These are phyloP conservation scores for Clonostachys solani DNA, from an alignment of 2,329 filamentous ascomycete species.

Conservation along the genomic window DNA sequence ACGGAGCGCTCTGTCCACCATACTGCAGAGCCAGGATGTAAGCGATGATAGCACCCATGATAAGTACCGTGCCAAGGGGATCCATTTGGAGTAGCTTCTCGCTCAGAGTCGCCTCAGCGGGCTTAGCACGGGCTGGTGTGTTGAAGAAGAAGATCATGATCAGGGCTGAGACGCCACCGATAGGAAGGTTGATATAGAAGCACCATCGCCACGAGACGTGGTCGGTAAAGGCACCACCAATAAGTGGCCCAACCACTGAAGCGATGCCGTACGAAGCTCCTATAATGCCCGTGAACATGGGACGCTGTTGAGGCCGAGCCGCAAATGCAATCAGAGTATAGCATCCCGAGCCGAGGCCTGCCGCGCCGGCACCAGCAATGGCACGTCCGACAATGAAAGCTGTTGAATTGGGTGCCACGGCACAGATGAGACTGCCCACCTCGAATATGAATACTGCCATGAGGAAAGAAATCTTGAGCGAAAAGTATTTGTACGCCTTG, in stretches of 20 bases:
- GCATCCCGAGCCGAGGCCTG: background rate
- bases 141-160: conserved; percentile 42
- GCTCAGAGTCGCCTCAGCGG: conserved; percentile 25
- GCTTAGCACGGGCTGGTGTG: conserved; percentile 26
- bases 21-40: conserved; percentile 52
- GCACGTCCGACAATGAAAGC: conserved; percentile 6
- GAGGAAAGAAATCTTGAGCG: conserved; percentile 3
- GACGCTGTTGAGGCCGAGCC: background rate
- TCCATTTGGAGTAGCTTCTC: conserved; percentile 41
- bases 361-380: conserved; percentile 1
- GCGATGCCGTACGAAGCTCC: conserved; percentile 14
- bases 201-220: conserved; percentile 15
- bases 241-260: conserved; percentile 13
- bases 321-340: background rate
- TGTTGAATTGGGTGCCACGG: conserved; percentile 3
- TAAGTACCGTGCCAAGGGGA: conserved; percentile 37
- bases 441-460: conserved; percentile 4
- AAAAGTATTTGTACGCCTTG: conserved; percentile 4
- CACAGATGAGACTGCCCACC: conserved; percentile 6
- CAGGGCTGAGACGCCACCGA: conserved; percentile 40
- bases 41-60: conserved; percentile 46
- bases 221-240: conserved; percentile 17
- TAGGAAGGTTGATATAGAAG: conserved; percentile 34
- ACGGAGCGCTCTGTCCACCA: conserved; percentile 47
- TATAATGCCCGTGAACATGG: conserved; percentile 10